Conservation (phyloP, 2,329 filamentous ascomycete species). For the Apiospora aurea region DNA sequence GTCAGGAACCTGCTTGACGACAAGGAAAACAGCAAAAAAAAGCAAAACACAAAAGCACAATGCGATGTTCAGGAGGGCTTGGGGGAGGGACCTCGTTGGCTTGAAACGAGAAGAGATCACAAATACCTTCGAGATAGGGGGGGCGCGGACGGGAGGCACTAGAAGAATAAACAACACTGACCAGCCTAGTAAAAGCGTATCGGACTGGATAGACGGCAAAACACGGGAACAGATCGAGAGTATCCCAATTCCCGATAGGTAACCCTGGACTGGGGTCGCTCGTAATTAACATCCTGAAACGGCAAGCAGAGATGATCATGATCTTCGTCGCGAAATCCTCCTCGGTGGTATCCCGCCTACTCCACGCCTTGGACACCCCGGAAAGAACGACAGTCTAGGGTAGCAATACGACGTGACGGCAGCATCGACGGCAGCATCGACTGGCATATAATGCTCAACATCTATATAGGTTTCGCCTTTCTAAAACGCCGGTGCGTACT, state of each 20-base stretch:
- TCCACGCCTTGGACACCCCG: background rate
- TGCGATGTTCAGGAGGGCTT: background rate
- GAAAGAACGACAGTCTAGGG: background rate
- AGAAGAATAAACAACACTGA: background rate
- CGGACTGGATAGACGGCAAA: background rate
- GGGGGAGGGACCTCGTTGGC: background rate
- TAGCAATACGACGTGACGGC: background rate
- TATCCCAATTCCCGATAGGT: background rate
- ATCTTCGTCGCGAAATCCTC: background rate
- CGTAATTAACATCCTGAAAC: background rate
- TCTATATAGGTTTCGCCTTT: background rate
- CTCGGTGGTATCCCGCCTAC: background rate
- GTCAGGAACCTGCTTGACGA: constrained; percentile 14
- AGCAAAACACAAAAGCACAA: background rate
- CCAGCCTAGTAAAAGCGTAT: background rate
- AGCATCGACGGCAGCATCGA: background rate
- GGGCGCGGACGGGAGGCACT: background rate
- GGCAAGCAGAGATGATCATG: background rate
- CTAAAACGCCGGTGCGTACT: background rate
- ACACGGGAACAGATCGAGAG: background rate
- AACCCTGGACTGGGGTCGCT: background rate
- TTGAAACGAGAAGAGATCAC: background rate
- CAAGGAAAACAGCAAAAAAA: too few species aligned
- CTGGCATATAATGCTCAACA: background rate
- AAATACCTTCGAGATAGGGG: background rate